Evolutionary conservation across 1,284 basidiomycete genomes (phyloP), one percentile per base, ranked within the genome.

Genomic region (Cryptococcus maquisensis): DNA sequence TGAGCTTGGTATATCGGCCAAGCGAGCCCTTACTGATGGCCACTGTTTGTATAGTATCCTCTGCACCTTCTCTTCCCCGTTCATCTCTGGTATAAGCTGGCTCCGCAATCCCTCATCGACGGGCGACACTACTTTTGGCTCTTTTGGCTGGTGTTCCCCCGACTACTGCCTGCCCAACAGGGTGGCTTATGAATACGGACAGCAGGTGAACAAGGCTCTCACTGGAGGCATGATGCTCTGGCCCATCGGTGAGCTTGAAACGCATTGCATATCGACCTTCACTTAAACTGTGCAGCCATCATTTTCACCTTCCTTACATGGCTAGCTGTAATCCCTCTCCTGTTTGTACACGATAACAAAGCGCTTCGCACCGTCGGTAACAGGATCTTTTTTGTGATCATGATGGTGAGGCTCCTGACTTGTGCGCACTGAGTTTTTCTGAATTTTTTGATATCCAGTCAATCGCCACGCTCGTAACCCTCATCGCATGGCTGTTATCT

Each of bases 211-310:
- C 51, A 46, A 49, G 10, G 63, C 73, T 15, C 57, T 76, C 37
- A 74, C 74, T 2, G 64, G 67, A 2, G 67, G 60, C 0, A 74
- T 74, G 72, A 57, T 74, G 20, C 60, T 76, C 15, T 76, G 74
- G 74, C 64, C 69, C 0, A 64, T 74, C 16, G 56, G 72, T 73
- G 51, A 53, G 43, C 23, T 47, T 8, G 7, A 40, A 40, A 7
- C 20, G 13, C 39, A 7, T 40, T 23, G n/a, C n/a, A 6, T 42
- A 12, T 12, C 16, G n/a, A 23, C 23, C 2, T 46, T 12, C 8
- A 12, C 18, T 21, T 18, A 23, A 37, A 18, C n/a, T 32, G 23
- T 16, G 35, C 55, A 74, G 73, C 64, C 23, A 52, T 68, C 43
- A 65, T 66, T 21, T 71, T 73, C 56, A 40, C 56, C 32, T 66